Evolutionary conservation across 345 rosid genomes (phyloP).

Genomic region (Euphorbia tirucalli): DNA sequence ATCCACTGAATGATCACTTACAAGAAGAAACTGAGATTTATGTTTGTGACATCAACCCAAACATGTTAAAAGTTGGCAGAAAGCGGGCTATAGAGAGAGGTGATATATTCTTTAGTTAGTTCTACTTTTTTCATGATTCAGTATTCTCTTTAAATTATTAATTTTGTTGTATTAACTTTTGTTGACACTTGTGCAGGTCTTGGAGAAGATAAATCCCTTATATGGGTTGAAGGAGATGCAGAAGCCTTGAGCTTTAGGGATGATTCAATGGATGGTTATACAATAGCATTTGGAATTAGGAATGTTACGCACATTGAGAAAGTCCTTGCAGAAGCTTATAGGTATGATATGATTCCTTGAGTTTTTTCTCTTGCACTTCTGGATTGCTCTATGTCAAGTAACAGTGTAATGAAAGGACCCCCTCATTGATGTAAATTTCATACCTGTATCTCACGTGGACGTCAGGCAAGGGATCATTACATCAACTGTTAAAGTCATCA

Average conservation of each 20-base stretch:
- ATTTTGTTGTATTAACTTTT: constrained; percentile 17
- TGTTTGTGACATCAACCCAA: constrained; percentile 87
- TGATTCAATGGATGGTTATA: constrained; percentile 86
- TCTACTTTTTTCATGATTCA: not conserved
- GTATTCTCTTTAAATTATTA: not conserved
- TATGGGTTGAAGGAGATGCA: constrained; percentile 93
- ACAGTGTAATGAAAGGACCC: not conserved
- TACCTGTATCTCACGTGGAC: no score
- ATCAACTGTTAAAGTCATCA: no score
- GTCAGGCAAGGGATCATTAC: no score
- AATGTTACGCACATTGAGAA: constrained; percentile 97
- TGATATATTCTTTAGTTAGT: constrained; percentile 22
- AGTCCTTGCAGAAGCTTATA: constrained; percentile 82
- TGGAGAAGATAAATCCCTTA: constrained; percentile 57
- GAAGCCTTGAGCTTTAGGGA: constrained; percentile 76
- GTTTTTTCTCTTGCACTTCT: not conserved
- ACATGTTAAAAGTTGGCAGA: constrained; percentile 86
- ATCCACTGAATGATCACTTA: constrained; percentile 50
- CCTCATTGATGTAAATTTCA: not conserved
- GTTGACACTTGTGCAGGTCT: constrained; percentile 19
- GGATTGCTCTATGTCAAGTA: not conserved
- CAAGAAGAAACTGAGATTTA: constrained; percentile 78
- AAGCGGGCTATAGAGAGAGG: constrained; percentile 83
- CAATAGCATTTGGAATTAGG: constrained; percentile 96
- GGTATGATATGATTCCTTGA: constrained; percentile 18